These are phyloP conservation scores for Aspergillus awamori DNA, from an alignment of 2,329 filamentous ascomycete genomes.

Conservation along the genomic window DNA sequence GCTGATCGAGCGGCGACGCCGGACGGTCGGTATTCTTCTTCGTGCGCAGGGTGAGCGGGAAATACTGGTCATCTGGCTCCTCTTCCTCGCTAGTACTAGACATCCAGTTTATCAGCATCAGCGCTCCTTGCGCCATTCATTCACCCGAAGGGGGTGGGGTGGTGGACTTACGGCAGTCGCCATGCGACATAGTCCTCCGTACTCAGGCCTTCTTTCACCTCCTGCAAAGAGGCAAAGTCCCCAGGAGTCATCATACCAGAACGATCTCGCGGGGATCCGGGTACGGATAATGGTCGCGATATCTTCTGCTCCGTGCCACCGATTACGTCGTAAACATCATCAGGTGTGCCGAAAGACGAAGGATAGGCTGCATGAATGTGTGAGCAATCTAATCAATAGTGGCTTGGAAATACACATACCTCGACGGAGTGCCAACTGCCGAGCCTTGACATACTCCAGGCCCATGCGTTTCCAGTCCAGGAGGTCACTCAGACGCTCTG, in stretches of 20 bases:
- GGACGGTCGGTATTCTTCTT: constrained; percentile 46
- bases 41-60: constrained; percentile 66
- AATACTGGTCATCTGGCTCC: constrained; percentile 77
- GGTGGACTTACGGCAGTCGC: constrained; percentile 85
- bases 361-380: constrained; percentile 69
- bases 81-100: constrained; percentile 75
- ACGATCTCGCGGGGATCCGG: constrained; percentile 86
- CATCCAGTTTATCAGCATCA: constrained; percentile 3
- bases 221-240: constrained; percentile 94
- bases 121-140: neutral
- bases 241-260: constrained; percentile 99
- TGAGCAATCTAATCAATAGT: constrained; percentile 17
- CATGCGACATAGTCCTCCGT: constrained; percentile 98
- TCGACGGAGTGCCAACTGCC: constrained; percentile 85
- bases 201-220: constrained; percentile 86
- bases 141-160: neutral
- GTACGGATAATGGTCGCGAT: constrained; percentile 88
- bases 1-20: constrained; percentile 41
- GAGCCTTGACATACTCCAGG: constrained; percentile 97
- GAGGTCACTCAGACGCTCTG: constrained; percentile 89
- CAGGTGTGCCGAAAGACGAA: constrained; percentile 72
- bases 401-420: constrained; percentile 34
- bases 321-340: constrained; percentile 87
- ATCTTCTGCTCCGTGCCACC: constrained; percentile 94
- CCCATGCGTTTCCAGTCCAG: constrained; percentile 99